Percentiles rank a stretch among this genome's conserved stretches.
These are phyloP conservation scores for Microcyclosporella mali DNA, from an alignment of 2,329 filamentous ascomycete species.

Conservation along the genomic window DNA sequence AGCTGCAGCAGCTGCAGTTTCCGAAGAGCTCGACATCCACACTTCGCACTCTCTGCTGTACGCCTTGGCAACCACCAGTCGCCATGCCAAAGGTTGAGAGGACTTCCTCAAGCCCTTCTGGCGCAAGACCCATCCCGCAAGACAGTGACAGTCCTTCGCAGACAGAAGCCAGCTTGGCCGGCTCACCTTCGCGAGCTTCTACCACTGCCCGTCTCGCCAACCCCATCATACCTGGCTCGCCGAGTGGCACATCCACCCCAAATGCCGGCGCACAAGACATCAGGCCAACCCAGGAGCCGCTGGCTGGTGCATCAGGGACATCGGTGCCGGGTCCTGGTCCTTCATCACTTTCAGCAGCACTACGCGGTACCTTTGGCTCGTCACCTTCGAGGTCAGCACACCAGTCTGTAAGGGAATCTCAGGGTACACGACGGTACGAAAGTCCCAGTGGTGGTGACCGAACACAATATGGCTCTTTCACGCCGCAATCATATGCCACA, in stretches of 20 bases:
- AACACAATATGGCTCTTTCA: constrained; percentile 69
- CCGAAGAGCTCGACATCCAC: too few relatives aligned
- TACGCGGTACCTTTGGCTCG: constrained; percentile 66
- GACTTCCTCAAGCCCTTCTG: constrained; percentile 6
- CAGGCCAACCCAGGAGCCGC: constrained; percentile 54
- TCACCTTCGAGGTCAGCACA: constrained; percentile 63
- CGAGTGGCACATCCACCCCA: constrained; percentile 14
- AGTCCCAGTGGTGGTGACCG: constrained; percentile 47
- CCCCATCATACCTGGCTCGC: constrained; percentile 23
- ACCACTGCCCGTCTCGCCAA: constrained; percentile 27
- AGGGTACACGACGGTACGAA: constrained; percentile 26
- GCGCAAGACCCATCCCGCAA: constrained; percentile 16
- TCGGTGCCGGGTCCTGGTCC: constrained; percentile 70
- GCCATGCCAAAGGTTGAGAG: not conserved
- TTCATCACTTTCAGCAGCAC: constrained; percentile 81
- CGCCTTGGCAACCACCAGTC: too few relatives aligned
- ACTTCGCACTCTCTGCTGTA: too few relatives aligned
- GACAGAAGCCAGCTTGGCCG: constrained; percentile 17
- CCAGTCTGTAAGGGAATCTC: constrained; percentile 50
- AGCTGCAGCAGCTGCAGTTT: too few relatives aligned
- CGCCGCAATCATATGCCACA: constrained; percentile 52
- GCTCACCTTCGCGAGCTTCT: constrained; percentile 43
- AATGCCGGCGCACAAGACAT: constrained; percentile 36
- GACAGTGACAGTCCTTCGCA: constrained; percentile 13
- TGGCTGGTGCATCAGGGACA: constrained; percentile 52